Conservation (phyloP, 225 moss, liverwort and hornwort species). For the Marchantia paleacea region DNA sequence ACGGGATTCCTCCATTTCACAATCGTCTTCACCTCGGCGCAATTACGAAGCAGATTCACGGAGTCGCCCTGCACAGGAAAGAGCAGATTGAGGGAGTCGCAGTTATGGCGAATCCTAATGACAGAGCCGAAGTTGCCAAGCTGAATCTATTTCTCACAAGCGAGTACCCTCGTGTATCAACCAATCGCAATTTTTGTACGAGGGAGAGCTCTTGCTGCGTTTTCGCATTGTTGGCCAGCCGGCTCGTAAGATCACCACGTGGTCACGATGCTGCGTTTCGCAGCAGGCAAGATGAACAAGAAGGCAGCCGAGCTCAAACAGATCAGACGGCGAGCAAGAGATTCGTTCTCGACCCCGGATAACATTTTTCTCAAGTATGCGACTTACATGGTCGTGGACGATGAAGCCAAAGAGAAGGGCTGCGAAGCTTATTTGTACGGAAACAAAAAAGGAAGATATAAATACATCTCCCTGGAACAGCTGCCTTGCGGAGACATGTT, state of each 20-base stretch:
- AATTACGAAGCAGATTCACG: constrained; percentile 6
- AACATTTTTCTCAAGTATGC: constrained; percentile 18
- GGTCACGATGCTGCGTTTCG: constrained; percentile 6
- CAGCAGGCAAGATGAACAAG: constrained; percentile 3
- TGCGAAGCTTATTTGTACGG: not conserved
- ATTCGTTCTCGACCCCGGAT: constrained; percentile 15
- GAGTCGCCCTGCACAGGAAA: not conserved
- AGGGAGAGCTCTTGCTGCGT: constrained; percentile 20
- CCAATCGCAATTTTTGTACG: not conserved
- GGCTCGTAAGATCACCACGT: constrained; percentile 9
- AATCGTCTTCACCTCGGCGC: not conserved
- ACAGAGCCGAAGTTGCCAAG: not conserved
- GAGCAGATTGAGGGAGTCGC: not conserved
- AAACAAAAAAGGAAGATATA: constrained; percentile 6
- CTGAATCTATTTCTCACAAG: constrained; percentile 19
- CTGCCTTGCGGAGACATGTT: constrained; percentile 22
- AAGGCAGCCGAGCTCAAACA: not conserved
- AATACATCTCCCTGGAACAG: constrained; percentile 14
- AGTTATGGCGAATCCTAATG: not conserved
- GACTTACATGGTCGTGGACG: constrained; percentile 3
- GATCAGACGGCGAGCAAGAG: constrained; percentile 10
- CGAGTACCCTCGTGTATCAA: constrained; percentile 17
- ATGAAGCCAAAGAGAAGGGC: not conserved
- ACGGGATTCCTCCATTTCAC: too few species aligned
- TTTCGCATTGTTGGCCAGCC: constrained; percentile 19